Evolutionary conservation across 805 yeast genomes (phyloP), one percentile per base, ranked within the genome.

Genomic region (Saturnispora diversa): DNA sequence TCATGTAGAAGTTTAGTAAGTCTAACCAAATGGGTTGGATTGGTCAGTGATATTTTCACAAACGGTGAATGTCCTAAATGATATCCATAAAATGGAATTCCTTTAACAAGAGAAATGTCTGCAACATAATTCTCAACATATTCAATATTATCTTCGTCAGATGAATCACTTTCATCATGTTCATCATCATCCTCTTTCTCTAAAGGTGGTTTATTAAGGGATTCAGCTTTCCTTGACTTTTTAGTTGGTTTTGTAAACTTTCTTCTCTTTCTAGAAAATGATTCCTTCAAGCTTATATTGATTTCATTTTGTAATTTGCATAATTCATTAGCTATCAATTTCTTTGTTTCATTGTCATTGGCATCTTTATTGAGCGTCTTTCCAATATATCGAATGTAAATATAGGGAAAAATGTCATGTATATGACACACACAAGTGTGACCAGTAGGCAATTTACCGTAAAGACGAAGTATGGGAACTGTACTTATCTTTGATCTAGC

Each of bases 391-490:
- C 42, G 16, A 2, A 88, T 65, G 53, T 71, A 87, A 2, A 90
- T 49, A 53, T 90, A 92, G 0, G 97, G 98, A 48, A 70, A 84
- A 15, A 74, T 74, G 29, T 90, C 88, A 62, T 88, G 97, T 8
- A 92, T 63, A 56, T 92, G 96, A 1, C 82, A 72, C 11, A 73
- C 49, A 9, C 70, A 68, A 22, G 74, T 72, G 48, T 74, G 76
- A 0, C 86, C 84, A 0, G 77, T 66, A 1, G 74, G 68, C 1
- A 80, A 47, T 10, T 75, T 68, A 0, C 97, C 97, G 61, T 76
- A 92, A 0, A 92, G 60, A 36, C 97, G 63, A 1, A 87, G 63
- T 0, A 86, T 65, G 0, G 97, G 97, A 0, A 83, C 88, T 32
- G 71, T 72, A 3, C 57, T 47, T 25, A 67, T 63, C n/a, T 6